These are phyloP conservation scores for Pyronema omphalodes DNA, from an alignment of 495 filamentous ascomycete genomes.

Conservation along the genomic window DNA sequence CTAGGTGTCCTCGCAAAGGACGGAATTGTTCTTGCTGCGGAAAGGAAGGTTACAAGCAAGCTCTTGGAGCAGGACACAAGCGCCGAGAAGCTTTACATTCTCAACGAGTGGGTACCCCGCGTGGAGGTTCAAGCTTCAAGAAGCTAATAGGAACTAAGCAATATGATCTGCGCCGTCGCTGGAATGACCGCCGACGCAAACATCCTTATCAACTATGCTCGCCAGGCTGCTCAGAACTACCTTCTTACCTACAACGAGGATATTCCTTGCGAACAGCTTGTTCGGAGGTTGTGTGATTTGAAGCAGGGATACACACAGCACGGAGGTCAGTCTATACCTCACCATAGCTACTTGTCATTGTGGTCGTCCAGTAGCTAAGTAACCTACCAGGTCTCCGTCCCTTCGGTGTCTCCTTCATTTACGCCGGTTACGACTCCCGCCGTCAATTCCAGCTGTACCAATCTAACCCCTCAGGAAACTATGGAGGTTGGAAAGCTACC, in stretches of 20 bases:
- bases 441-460: constrained; percentile 97
- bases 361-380: not conserved
- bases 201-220: constrained; percentile 98
- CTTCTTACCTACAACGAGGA: constrained; percentile 99
- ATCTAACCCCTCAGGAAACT: constrained; percentile 98
- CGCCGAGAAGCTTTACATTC: constrained; percentile 96
- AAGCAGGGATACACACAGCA: constrained; percentile 99
- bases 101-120: constrained; percentile 57
- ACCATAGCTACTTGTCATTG: constrained; percentile 4
- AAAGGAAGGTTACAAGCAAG: constrained; percentile 98
- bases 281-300: constrained; percentile 86
- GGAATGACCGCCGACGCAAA: constrained; percentile 99
- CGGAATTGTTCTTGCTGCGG: constrained; percentile 96
- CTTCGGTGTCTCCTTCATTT: constrained; percentile 98
- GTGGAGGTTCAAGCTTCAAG: not conserved
- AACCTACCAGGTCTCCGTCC: constrained; percentile 52
- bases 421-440: constrained; percentile 88
- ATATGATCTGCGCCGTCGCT: constrained; percentile 99
- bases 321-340: constrained; percentile 33
- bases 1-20: constrained; percentile 92
- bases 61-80: constrained; percentile 97
- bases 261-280: constrained; percentile 97
- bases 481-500: constrained; percentile 97
- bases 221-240: constrained; percentile 87
- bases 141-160: constrained; percentile 35